Base-by-base conservation (phyloP, 2,329 filamentous ascomycete genomes). In the Fusarium tricinctum region DNA sequence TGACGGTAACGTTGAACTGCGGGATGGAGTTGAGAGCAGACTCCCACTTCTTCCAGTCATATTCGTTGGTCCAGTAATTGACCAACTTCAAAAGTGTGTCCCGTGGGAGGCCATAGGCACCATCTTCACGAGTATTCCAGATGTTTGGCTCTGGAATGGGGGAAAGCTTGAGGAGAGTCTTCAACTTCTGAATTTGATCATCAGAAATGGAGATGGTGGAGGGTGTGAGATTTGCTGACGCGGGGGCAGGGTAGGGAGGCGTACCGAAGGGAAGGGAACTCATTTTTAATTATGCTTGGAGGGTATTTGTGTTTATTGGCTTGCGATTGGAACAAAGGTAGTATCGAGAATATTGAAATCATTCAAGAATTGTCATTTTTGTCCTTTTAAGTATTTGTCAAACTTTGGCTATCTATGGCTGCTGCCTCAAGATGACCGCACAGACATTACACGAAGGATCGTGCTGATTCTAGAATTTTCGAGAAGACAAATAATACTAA, bases 41-140 rank as follows among this genome's bases (percentile, higher is more conserved):
- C 26, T 70, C 68, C 68, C 68, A 70, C 12, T 65, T 68, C 44
- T 47, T 43, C 62, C 63, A 66, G 20, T 66, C 61, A 6, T 61
- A 66, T 0, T 22, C 40, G 17, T 46, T 39, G 3, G 28, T 46
- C 63, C 63, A 66, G 10, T 61, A 50, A 5, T 35, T 23, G n/a
- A 50, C 15, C 39, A 66, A n/a, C 0, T 56, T 30, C 3, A 6
- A 7, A 2, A 66, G 49, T 3, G 23, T 22, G 2, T 39, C 6
- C 3, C 44, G 40, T 0, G 63, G 61, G 5, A 66, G 55, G 0
- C 63, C 63, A 23, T 49, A 55, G 1, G 48, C 28, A 0, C 55
- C 44, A 23, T 66, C 63, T 0, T 50, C n/a, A 14, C 44, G 39
- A 0, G 28, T 30, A 3, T 66, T 66, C 61, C 61, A 66, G 1